Base-by-base conservation (phyloP, 2,329 filamentous ascomycete species). In the Monilinia fructicola region DNA sequence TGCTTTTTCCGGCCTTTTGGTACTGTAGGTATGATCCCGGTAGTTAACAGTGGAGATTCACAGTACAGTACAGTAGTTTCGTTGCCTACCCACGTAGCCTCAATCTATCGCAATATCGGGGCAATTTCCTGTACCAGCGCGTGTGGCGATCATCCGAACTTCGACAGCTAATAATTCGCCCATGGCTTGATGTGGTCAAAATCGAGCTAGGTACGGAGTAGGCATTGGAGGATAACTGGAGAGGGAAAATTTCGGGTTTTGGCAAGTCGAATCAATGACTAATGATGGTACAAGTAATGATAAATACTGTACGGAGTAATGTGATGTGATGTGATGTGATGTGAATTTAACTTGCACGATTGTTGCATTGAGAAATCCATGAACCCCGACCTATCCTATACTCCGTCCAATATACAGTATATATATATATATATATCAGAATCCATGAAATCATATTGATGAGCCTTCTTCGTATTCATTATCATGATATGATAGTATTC, bases 211-310 rank as follows among this genome's bases (percentile, higher is more conserved):
- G 1, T 5, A 28, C 21, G 5, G 46, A 11, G 23, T 2, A 18
- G 18, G 1, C 3, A 28, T 46, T 28, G 10, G 18, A 35, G 10
- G 14, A 2, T 7, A 54, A 54, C 28, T 14, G 5, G 21, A 18
- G 26, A 59, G 55, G 55, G 21, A 11, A 59, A 46, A 46, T 16
- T 46, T 59, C 55, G 55, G 55, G 40, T 5, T 46, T 46, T 46
- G 26, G 9, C 1, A 14, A 59, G 21, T 35, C 31, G 31, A 35
- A 35, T 35, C 5, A 35, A 35, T 35, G 31, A 35, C 4, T 35
- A 35, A 4, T 4, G 31, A 35, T 35, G 31, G 3, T 35, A 35
- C 2, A 6, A 35, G 5, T 35, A 35, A 35, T 35, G 9, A 35
- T 35, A 35, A 35, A 35, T 3, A 35, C 5, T 35, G n/a, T n/a